Evolutionary conservation across 78 protist species (phyloP), one percentile per base, ranked within the genome.

Genomic region (Dictyostelium brefeldianum): DNA sequence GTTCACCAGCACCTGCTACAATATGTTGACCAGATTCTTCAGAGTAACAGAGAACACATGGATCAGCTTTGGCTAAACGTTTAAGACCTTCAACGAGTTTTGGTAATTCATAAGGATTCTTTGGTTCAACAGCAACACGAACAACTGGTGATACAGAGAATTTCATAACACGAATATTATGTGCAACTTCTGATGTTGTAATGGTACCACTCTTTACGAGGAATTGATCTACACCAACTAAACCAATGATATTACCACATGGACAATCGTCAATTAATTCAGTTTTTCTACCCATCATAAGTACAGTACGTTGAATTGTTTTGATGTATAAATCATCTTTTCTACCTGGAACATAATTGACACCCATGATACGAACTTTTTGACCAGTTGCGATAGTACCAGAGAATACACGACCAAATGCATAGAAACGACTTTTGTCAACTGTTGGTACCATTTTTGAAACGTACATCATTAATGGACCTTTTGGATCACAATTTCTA

Each of bases 331-430:
- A 90, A 93, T 99, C 99, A 31, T 95, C 97, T 96, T 99, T 99
- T 93, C 92, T 97, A 75, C 99, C 99, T 74, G 95, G 96, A 36
- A 82, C 97, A 97, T 97, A 99, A 98, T 99, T 97, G 59, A 97
- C 97, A 43, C 99, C 99, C 98, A 96, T 89, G 92, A 99, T 99
- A 77, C 99, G 90, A 89, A 98, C 98, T 97, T 98, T 97, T 80
- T 69, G 92, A 51, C 99, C 99, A 36, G 99, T 97, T 82, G 92
- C 62, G 83, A 98, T 91, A 47, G 91, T 92, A 29, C 99, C 99
- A 5, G 99, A 94, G 98, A 98, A 99, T 73, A 99, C 99, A 95
- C 99, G 99, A 78, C 99, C 99, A 97, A 99, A 98, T 56, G 99
- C 99, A 96, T 90, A 97, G 99, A 99, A 99, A 79, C 99, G 98